Conservation (phyloP, 176 grass and related monocot species). For the Poa pratensis region DNA sequence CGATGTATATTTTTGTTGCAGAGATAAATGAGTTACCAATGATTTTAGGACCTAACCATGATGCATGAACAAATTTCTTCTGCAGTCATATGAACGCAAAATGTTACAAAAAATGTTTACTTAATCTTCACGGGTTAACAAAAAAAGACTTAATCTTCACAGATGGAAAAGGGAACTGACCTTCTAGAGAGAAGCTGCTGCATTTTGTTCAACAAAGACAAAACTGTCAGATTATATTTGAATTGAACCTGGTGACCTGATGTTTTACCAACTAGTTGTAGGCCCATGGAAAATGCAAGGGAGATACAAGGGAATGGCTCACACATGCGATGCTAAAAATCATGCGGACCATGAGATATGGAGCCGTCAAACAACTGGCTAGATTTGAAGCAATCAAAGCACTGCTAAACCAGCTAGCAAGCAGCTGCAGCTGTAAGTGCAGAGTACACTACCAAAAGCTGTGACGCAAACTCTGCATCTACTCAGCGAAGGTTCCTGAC, state of each 20-base stretch:
- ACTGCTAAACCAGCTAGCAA: slow-evolving; percentile 16
- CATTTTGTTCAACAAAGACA: background rate
- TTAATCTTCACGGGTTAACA: background rate
- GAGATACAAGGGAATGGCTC: background rate
- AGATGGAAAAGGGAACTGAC: background rate
- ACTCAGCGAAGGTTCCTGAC: background rate
- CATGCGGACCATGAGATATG: slow-evolving; percentile 19
- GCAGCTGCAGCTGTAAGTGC: slow-evolving; percentile 27
- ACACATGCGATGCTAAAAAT: slow-evolving; percentile 38
- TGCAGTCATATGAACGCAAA: background rate
- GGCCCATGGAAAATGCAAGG: background rate
- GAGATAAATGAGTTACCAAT: slow-evolving; percentile 1
- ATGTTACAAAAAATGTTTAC: background rate
- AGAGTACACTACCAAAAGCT: slow-evolving; percentile 21
- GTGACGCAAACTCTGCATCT: slow-evolving; percentile 23
- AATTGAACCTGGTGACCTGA: background rate
- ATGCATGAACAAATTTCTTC: background rate
- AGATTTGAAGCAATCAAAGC: slow-evolving; percentile 31
- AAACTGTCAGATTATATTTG: background rate
- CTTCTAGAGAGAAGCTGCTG: background rate
- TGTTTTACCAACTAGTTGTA: background rate
- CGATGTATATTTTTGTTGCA: background rate
- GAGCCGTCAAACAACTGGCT: background rate
- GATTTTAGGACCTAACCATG: background rate
- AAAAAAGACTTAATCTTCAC: background rate